Evolutionary conservation across 2,329 filamentous ascomycete genomes (phyloP), one percentile per base, ranked within the genome.

Genomic region (Pseudocercospora fuligena): DNA sequence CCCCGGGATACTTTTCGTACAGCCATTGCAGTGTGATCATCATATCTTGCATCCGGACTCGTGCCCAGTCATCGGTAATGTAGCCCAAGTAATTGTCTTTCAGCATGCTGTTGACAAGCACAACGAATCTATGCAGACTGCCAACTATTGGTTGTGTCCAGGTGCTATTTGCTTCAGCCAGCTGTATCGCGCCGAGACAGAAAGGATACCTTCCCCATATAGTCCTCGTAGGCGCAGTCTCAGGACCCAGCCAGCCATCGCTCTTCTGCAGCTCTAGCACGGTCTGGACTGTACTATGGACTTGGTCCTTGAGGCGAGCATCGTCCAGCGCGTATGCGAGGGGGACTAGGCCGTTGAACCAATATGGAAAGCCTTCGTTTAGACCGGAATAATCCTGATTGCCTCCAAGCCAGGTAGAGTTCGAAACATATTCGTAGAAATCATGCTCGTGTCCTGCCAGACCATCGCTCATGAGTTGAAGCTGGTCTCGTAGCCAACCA

Each of bases 181-280:
- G 79, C 70, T 83, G 82, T 69, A 79, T 83, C 64, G 87, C 70
- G 1, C 84, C 86, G 9, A 87, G 77, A 58, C 85, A 80, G 11
- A 87, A 76, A 14, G 84, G 81, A 69, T 81, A 84, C 14, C 85
- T 77, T 5, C 81, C 86, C 86, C 86, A 88, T 51, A 88, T 79
- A 43, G 84, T 82, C 60, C 85, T 71, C 2, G 78, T 70, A 0
- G 75, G 80, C 0, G 70, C 71, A 9, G 69, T 80, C 75, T 88
- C 86, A 0, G 84, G 84, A 0, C 86, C 86, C 19, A 88, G 73
- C 87, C 87, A 89, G 7, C 87, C 87, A 77, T 89, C 86, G 31
- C 81, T 80, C 51, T 74, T 70, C 65, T 87, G 85, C 59, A 80
- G 78, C 5, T 77, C 75, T n/a, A 88, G 75, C 1, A 86, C 79